A percentile compares a stretch with the other conserved stretches of the same genome.
Evolutionary conservation across 371 early-diverging fungal genomes (phyloP).

Genomic region (Apophysomyces ossiformis): DNA sequence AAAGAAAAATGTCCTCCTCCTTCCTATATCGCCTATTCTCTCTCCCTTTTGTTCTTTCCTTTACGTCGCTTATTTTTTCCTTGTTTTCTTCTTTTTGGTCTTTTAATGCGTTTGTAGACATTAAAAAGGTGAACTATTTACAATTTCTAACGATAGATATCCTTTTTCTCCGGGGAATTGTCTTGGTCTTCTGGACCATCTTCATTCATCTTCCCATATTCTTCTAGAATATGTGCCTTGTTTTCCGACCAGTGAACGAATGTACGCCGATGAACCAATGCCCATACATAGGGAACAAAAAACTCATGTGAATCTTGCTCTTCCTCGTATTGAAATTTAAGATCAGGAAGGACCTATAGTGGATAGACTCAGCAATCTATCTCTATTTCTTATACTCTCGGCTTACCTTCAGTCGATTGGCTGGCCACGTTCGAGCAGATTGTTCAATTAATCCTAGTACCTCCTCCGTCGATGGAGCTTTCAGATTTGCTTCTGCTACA

Average conservation of each 20-base stretch:
- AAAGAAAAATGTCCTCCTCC: not conserved
- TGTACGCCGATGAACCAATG: conserved; percentile 56
- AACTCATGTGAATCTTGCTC: conserved; percentile 65
- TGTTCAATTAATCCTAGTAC: conserved; percentile 70
- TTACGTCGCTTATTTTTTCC: not conserved
- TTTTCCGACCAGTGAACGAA: conserved; percentile 77
- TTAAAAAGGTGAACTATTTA: not conserved
- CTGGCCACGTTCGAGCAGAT: conserved; percentile 72
- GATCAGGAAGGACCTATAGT: conserved; percentile 49
- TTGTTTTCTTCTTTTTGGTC: too few species aligned
- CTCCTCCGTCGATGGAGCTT: conserved; percentile 70
- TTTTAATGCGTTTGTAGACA: too few species aligned
- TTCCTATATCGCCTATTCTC: not conserved
- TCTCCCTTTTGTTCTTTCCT: not conserved
- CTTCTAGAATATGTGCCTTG: conserved; percentile 59
- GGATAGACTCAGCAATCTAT: not conserved
- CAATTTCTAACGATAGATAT: not conserved
- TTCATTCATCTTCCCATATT: conserved; percentile 42
- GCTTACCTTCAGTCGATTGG: conserved; percentile 56
- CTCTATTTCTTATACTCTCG: not conserved
- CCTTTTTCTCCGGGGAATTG: not conserved
- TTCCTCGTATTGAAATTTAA: conserved; percentile 75
- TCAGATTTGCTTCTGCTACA: conserved; percentile 67
- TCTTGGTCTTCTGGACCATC: conserved; percentile 7
- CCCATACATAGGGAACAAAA: conserved; percentile 79